Base-by-base conservation (phyloP, 1,139 yeast species). In the Yamadazyma dushanensis region DNA sequence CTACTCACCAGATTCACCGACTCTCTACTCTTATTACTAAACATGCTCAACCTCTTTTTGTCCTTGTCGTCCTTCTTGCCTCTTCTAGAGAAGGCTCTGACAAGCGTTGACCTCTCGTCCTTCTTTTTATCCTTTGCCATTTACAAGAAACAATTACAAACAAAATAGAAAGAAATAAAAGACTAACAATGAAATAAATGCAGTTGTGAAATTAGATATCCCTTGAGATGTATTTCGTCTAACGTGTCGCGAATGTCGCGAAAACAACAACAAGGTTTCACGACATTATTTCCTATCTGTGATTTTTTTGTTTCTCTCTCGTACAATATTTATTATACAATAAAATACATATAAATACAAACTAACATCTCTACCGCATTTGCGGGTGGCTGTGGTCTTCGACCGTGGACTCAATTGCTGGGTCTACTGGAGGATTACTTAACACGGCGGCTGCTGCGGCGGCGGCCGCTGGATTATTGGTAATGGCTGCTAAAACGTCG, bases 401-500 rank as follows among this genome's bases (percentile, higher is more conserved):
- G 23, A 67, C 73, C 41, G 66, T 65, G 6, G 73, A 70, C 45
- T 67, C 73, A 41, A 69, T 65, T 9, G 26, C 26, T 32, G 72
- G 65, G 46, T 66, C 73, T 16, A 67, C 70, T 16, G 60, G 63
- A 3, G 66, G 54, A 35, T 53, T 55, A 30, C 50, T 56, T 29
- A 51, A 47, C 34, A 62, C 66, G 26, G 61, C 60, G 2, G 63
- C 64, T 5, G 60, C 59, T 32, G 58, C 61, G 34, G 57, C 61
- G 31, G 55, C 53, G 8, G 57, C 56, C 8, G 56, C 58, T 18
- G 56, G 50, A 24, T 54, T 57, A 10, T 53, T 56, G 10, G 67
- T 71, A 46, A 70, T 66, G n/a, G 74, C 75, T 5, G 74, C 75
- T 37, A 68, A 63, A 8, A 68, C 74, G 26, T 70, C 72, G 28